These are phyloP conservation scores for Metarhizium humberi DNA, from an alignment of 2,329 filamentous ascomycete species.

Conservation along the genomic window DNA sequence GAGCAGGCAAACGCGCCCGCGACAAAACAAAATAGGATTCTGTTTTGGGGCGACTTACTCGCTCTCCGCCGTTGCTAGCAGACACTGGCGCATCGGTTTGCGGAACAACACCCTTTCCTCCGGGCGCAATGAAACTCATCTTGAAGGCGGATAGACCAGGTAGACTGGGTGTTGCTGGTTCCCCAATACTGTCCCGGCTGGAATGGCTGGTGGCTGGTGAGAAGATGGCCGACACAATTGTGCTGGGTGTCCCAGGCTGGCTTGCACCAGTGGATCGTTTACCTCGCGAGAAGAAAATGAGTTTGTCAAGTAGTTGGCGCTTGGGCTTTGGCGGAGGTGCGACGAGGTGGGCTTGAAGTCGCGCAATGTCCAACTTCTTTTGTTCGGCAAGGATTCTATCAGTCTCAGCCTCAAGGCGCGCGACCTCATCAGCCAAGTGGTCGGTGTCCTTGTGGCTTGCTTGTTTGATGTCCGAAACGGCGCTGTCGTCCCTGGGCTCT, in stretches of 20 bases:
- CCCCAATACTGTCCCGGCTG: slow-evolving; percentile 23
- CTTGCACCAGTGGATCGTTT: slow-evolving; percentile 27
- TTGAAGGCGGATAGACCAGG: slow-evolving; percentile 12
- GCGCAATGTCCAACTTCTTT: slow-evolving; percentile 37
- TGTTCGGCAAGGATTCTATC: slow-evolving; percentile 40
- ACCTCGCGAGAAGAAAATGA: slow-evolving; percentile 34
- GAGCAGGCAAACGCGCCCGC: background rate
- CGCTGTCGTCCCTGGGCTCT: background rate
- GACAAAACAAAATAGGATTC: background rate
- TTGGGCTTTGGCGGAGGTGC: slow-evolving; percentile 21
- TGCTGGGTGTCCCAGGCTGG: slow-evolving; percentile 23
- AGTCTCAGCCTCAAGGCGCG: slow-evolving; percentile 36
- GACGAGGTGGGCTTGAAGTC: slow-evolving; percentile 33
- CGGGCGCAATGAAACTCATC: slow-evolving; percentile 33
- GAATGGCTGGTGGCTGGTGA: slow-evolving; percentile 25
- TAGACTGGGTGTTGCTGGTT: slow-evolving; percentile 15
- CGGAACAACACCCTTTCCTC: slow-evolving; percentile 36
- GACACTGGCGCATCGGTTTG: slow-evolving; percentile 68
- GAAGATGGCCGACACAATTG: slow-evolving; percentile 24
- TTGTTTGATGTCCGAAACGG: background rate
- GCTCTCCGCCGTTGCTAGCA: slow-evolving; percentile 69
- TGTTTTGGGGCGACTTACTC: slow-evolving; percentile 40
- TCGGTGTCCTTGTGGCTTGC: background rate
- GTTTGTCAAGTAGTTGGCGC: slow-evolving; percentile 36
- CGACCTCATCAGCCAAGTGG: slow-evolving; percentile 28